A percentile compares a stretch with the other conserved stretches of the same genome.
Conservation (phyloP, 768 basidiomycete species). For the Xerocomus brunneocitrinus region DNA sequence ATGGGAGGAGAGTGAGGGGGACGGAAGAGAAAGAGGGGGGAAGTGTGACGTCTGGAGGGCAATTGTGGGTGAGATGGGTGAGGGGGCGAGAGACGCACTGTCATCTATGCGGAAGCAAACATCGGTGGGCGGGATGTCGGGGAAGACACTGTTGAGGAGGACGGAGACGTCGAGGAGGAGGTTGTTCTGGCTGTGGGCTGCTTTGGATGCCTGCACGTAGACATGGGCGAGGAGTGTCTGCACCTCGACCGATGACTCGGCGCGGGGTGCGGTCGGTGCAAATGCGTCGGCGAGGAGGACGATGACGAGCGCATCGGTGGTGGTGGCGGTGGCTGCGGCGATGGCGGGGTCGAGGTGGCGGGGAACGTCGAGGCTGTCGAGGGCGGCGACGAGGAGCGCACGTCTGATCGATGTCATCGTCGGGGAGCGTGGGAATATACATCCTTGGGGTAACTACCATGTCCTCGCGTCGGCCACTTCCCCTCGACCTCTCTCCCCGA, state of each 20-base stretch:
- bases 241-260: conserved; percentile 57
- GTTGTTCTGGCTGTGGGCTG: conserved; percentile 62
- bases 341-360: conserved; percentile 55
- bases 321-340: conserved; percentile 39
- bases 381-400: conserved; percentile 49
- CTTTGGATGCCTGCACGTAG: conserved; percentile 81
- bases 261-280: conserved; percentile 35
- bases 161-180: conserved; percentile 78
- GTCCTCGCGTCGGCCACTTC: conserved; percentile 1
- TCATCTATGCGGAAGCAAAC: conserved; percentile 42
- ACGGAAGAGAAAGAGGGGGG: conserved; percentile 39
- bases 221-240: conserved; percentile 77
- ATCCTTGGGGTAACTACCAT: neutral
- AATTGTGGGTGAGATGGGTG: conserved; percentile 1
- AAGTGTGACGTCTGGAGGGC: conserved; percentile 31
- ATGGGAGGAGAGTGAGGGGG: conserved; percentile 23
- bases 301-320: conserved; percentile 52
- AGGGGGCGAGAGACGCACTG: conserved; percentile 31
- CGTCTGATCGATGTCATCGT: conserved; percentile 8
- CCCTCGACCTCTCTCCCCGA: neutral
- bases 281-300: conserved; percentile 64
- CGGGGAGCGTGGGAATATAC: conserved; percentile 10
- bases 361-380: conserved; percentile 48
- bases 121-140: conserved; percentile 38
- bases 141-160: conserved; percentile 55